Evolutionary conservation across 345 rosid species (phyloP).

Genomic region (Hypericum perforatum): DNA sequence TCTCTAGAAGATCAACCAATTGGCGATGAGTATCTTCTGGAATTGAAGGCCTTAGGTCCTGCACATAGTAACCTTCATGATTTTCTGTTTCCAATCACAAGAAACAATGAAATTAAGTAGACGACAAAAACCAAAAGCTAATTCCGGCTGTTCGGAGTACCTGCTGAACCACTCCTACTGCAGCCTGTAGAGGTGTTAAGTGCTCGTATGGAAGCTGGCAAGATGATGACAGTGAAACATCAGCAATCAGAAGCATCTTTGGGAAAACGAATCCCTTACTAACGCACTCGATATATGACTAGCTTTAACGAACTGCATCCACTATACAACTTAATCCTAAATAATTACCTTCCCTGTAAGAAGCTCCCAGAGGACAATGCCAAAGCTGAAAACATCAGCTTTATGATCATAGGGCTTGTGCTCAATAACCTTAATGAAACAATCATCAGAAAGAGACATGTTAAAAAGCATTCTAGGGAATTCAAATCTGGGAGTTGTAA

Average conservation of each 20-base stretch:
- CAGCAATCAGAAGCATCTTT: no score
- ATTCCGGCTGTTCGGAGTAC: conserved; percentile 16
- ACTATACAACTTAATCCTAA: neutral
- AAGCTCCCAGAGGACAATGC: conserved; percentile 50
- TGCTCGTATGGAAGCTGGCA: conserved; percentile 39
- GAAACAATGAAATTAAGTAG: no score
- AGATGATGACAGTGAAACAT: no score
- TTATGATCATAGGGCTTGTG: conserved; percentile 48
- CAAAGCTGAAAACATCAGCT: conserved; percentile 51
- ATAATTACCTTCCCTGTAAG: conserved; percentile 40
- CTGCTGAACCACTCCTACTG: conserved; percentile 58
- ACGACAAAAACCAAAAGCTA: neutral
- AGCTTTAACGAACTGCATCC: no score
- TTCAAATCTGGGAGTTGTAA: neutral
- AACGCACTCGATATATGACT: neutral
- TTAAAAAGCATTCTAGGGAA: conserved; percentile 12
- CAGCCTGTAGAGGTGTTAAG: conserved; percentile 53
- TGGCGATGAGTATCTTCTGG: conserved; percentile 38
- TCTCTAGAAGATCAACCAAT: conserved; percentile 38
- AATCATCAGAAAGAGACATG: conserved; percentile 13
- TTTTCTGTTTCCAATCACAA: no score
- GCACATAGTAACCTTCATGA: neutral
- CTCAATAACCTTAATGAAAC: conserved; percentile 49
- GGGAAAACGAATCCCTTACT: no score
- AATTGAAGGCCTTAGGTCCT: conserved; percentile 59